These are phyloP conservation scores for Mycena galopus DNA, from an alignment of 768 basidiomycete genomes.

Conservation along the genomic window DNA sequence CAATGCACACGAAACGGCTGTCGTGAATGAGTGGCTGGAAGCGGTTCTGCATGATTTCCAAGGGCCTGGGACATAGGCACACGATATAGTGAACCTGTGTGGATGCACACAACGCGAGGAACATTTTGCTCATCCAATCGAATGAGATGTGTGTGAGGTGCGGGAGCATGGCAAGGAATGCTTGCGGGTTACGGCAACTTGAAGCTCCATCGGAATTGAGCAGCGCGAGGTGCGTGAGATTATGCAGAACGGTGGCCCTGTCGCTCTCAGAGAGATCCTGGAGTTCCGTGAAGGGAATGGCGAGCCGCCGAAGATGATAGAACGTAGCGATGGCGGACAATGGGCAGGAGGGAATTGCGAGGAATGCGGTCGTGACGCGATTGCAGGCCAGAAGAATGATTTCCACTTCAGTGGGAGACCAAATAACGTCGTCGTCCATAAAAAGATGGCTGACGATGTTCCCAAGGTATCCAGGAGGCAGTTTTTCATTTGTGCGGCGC, in stretches of 20 bases:
- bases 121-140: background rate
- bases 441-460: background rate
- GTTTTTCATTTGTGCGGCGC: background rate
- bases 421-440: background rate
- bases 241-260: slow-evolving; percentile 3
- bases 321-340: slow-evolving; percentile 1
- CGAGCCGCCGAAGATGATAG: background rate
- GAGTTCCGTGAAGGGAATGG: background rate
- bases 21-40: slow-evolving; percentile 1
- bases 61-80: background rate
- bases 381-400: slow-evolving; percentile 5
- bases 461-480: background rate
- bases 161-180: slow-evolving; percentile 6
- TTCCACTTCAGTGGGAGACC: slow-evolving; percentile 5
- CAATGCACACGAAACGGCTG: slow-evolving; percentile 1
- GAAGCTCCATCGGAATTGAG: background rate
- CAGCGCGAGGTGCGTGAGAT: background rate
- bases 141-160: slow-evolving; percentile 1
- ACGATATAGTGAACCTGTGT: background rate
- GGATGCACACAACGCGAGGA: background rate
- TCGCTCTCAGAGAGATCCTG: background rate
- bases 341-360: background rate
- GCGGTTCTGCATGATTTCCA: background rate
- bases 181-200: background rate
- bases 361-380: slow-evolving; percentile 1